phyloP scores from a whole-genome alignment of 139 green algal species.

The Pycnococcus provasolii region DNA sequence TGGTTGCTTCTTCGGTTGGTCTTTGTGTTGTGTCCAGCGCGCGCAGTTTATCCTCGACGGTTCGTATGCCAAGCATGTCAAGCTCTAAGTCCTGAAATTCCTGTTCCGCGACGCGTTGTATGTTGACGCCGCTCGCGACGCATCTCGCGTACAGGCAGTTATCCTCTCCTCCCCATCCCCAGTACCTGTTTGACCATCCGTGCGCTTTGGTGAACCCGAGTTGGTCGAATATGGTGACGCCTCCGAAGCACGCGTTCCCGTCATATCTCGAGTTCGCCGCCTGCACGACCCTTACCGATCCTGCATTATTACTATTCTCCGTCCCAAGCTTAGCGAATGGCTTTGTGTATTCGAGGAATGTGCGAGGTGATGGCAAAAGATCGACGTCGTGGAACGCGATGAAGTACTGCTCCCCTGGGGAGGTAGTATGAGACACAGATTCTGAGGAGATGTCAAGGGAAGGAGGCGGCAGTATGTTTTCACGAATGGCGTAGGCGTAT shows the following conservation, averaged over 20 bases:
- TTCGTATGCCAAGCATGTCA: background rate
- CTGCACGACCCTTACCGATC: background rate
- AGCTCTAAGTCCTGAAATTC: slow-evolving; percentile 7
- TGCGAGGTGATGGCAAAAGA: too few relatives aligned
- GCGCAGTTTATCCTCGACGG: too few relatives aligned
- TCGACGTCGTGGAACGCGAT: too few relatives aligned
- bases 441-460: too few relatives aligned
- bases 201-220: background rate
- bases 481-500: too few relatives aligned
- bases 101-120: background rate
- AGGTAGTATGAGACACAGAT: too few relatives aligned
- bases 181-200: slow-evolving; percentile 12
- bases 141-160: slow-evolving; percentile 3
- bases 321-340: too few relatives aligned
- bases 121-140: background rate
- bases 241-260: slow-evolving; percentile 7
- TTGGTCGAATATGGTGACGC: slow-evolving; percentile 9
- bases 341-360: too few relatives aligned
- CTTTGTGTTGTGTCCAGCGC: too few relatives aligned
- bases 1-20: too few relatives aligned
- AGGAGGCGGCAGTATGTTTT: too few relatives aligned
- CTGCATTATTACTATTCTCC: background rate
- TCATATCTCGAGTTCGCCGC: background rate
- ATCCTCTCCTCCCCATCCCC: slow-evolving; percentile 14
- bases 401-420: too few relatives aligned